phyloP scores from a whole-genome alignment of 2,329 filamentous ascomycete genomes.

The Penicillium sp. region DNA sequence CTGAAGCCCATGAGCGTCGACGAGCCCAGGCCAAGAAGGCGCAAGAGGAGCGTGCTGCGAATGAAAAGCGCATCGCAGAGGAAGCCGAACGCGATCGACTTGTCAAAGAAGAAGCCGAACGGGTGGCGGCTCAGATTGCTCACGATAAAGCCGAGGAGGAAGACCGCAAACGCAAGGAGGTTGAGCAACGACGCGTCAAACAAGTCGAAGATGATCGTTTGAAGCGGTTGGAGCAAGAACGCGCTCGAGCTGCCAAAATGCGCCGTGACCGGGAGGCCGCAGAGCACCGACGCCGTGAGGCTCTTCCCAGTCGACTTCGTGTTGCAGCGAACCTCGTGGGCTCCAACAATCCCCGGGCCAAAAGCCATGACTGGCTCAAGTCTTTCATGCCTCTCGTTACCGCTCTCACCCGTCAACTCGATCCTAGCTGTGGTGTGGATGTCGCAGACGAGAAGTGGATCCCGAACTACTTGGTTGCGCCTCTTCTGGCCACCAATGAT shows the following conservation, averaged over 20 bases:
- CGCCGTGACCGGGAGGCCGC: constrained; percentile 46
- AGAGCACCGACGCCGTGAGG: constrained; percentile 47
- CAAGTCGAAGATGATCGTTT: constrained; percentile 49
- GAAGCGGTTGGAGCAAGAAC: constrained; percentile 44
- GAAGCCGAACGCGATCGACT: constrained; percentile 32
- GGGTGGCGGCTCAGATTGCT: constrained; percentile 31
- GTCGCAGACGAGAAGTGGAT: constrained; percentile 48
- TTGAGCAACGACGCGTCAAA: constrained; percentile 43
- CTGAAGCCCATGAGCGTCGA: constrained; percentile 27
- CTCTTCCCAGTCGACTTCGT: constrained; percentile 46
- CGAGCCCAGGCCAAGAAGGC: constrained; percentile 27
- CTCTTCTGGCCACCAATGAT: constrained; percentile 50
- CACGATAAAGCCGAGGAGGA: constrained; percentile 45
- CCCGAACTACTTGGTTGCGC: constrained; percentile 50
- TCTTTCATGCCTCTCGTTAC: constrained; percentile 49
- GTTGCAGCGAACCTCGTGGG: constrained; percentile 46
- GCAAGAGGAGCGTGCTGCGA: constrained; percentile 32
- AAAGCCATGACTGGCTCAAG: constrained; percentile 43
- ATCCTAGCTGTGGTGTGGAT: constrained; percentile 37
- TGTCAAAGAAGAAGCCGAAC: constrained; percentile 38
- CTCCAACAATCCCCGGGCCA: constrained; percentile 43
- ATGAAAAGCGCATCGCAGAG: constrained; percentile 28
- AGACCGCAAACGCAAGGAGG: constrained; percentile 43
- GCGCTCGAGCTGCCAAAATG: constrained; percentile 42
- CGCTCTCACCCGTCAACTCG: constrained; percentile 44